Percentiles rank a stretch among this genome's conserved stretches.
Conservation (phyloP, 129 eudicot genomes). For the Heracleum sosnowskyi region DNA sequence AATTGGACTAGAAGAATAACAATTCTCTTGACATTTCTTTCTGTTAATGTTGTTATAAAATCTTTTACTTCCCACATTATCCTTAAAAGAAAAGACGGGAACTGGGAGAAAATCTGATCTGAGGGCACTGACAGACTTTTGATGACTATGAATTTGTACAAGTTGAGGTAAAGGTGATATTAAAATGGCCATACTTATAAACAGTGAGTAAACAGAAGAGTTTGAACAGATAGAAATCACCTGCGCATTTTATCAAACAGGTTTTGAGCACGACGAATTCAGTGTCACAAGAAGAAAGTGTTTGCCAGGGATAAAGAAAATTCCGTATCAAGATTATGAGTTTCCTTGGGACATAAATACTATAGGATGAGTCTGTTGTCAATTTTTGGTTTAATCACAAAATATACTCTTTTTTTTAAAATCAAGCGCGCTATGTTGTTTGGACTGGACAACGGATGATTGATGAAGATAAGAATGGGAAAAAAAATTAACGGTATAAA, state of each 20-base stretch:
- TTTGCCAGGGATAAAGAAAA: not conserved
- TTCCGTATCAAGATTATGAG: not conserved
- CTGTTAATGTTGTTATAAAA: not conserved
- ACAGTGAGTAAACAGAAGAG: not conserved
- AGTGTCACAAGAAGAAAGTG: not conserved
- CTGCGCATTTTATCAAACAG: constrained; percentile 11
- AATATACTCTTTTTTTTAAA: too few relatives aligned
- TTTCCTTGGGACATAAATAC: too few relatives aligned
- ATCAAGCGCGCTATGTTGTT: too few relatives aligned
- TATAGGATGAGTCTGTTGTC: too few relatives aligned
- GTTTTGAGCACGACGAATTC: constrained; percentile 5
- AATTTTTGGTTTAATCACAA: too few relatives aligned
- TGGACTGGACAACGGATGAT: too few relatives aligned
- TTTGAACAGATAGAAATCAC: not conserved
- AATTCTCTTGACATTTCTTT: constrained; percentile 14
- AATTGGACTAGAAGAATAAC: constrained; percentile 10
- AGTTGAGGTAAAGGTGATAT: constrained; percentile 27
- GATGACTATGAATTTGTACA: constrained; percentile 9
- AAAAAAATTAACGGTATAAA: too few relatives aligned
- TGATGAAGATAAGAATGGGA: too few relatives aligned
- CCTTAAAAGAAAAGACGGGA: constrained; percentile 2
- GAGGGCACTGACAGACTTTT: constrained; percentile 6
- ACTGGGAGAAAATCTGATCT: constrained; percentile 32
- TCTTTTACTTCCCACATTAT: constrained; percentile 7
- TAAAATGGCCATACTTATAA: constrained; percentile 30